Evolutionary conservation across 495 filamentous ascomycete species (phyloP), one percentile per base, ranked within the genome.

Genomic region (Chaetomium cochliodes): DNA sequence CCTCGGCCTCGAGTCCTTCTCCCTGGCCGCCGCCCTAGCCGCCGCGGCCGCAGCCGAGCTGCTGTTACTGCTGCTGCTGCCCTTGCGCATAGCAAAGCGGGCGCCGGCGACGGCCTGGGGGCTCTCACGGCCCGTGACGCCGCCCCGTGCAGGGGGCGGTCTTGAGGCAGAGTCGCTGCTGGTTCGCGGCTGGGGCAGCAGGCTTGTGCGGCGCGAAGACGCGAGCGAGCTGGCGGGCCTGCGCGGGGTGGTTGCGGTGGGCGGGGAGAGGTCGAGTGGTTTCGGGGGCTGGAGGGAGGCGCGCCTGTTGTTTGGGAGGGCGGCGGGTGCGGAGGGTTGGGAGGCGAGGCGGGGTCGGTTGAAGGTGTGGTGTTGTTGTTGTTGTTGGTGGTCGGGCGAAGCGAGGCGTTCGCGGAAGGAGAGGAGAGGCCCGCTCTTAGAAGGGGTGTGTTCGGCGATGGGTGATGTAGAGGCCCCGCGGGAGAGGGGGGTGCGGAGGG

Each of bases 361-460:
- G 16, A 74, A 63, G 23, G 70, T 46, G 16, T 73, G 73, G 20
- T 70, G 76, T 37, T 37, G 33, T 37, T 37, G 33, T 37, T 37
- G 33, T 37, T 37, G 33, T 11, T 37, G 11, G 68, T 58, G n/a
- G 77, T 67, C 0, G 73, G 80, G 76, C 58, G 79, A 79, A 22
- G 78, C 70, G 22, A 84, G 65, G 18, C 80, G 73, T 22, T 84
- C 82, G 51, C 82, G 77, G 74, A 82, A 84, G 20, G 81, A 82
- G 16, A 77, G 68, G 22, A 76, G 78, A 53, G 68, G 65, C 41
- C 69, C 51, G 4, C 51, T 64, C 65, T 76, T 78, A 20, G 76
- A 70, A 37, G 78, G 76, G 3, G 74, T 71, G 53, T 74, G 69
- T n/a, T 77, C 75, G 33, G 76, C 73, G 42, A 74, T 69, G 6